Conservation (phyloP, 768 basidiomycete species). For the Coprinopsis cinerea region DNA sequence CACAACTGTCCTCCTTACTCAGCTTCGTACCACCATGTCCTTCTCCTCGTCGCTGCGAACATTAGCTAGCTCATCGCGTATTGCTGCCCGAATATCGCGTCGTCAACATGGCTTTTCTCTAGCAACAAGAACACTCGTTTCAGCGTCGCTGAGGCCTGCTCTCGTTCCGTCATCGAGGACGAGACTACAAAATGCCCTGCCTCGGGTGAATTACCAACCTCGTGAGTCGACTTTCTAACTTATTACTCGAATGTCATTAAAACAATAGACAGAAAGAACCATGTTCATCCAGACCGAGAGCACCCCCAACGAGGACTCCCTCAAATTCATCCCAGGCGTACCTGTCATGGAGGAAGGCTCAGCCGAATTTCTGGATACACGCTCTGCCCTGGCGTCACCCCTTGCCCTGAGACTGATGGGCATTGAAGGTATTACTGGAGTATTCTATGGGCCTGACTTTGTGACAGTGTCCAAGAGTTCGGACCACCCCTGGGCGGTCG, state of each 20-base stretch:
- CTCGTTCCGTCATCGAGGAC: conserved; percentile 2
- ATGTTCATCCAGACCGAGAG: conserved; percentile 99
- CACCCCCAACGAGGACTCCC: conserved; percentile 94
- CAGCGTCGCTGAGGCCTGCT: not conserved
- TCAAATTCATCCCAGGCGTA: conserved; percentile 95
- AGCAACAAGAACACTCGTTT: not conserved
- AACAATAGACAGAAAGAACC: conserved; percentile 49
- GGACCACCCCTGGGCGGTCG: conserved; percentile 78
- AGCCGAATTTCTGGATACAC: conserved; percentile 91
- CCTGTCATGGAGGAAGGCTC: conserved; percentile 84
- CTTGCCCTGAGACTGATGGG: conserved; percentile 95
- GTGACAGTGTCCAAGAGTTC: conserved; percentile 92
- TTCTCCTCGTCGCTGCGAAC: conserved; percentile 17
- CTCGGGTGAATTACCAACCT: conserved; percentile 12
- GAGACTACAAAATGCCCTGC: conserved; percentile 3
- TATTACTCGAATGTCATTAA: not conserved
- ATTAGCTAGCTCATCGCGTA: conserved; percentile 11
- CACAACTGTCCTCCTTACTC: not conserved
- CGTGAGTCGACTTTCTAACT: conserved; percentile 1
- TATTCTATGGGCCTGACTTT: conserved; percentile 98
- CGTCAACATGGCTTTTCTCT: not conserved
- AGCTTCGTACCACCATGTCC: conserved; percentile 19
- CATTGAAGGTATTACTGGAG: conserved; percentile 79
- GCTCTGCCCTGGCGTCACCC: conserved; percentile 82
- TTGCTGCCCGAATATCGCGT: not conserved